Evolutionary conservation across 2,329 filamentous ascomycete genomes (phyloP), one percentile per base, ranked within the genome.

Genomic region (Xylaria sp.): DNA sequence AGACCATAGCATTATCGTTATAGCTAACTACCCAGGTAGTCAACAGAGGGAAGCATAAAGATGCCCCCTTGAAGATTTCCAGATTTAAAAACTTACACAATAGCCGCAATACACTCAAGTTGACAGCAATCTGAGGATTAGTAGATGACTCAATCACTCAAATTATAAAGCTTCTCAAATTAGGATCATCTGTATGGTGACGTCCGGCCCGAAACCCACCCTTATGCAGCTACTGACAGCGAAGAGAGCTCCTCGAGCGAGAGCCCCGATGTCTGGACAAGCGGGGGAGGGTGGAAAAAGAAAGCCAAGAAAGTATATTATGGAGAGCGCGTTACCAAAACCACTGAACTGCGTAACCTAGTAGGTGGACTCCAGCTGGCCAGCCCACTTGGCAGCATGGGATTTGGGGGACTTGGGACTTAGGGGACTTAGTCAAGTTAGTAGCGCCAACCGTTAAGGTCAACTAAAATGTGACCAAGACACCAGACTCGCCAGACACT

Each of bases 131-230:
- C 13, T 36, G 6, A 13, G 38, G 20, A 26, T 26, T 23, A 20
- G 2, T 13, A 40, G 11, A 38, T 7, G 13, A 38, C 10, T 51
- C 38, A 44, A 49, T 13, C 31, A 15, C 23, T 51, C 56, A 49
- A 57, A 51, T 33, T 42, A 38, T 23, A 11, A 44, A 3, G 48
- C 36, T 40, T 48, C 48, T 36, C 54, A 66, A 54, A 69, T 69
- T 66, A 31, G 54, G 63, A 66, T 66, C 63, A 66, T 59, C 63
- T 63, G 3, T 33, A 59, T 38, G 58, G 53, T 63, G 40, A 66
- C 53, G 17, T 26, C 63, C 63, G 67, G 67, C 46, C 67, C 63
- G 63, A 63, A 56, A 58, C 28, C 63, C 63, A 69, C 59, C n/a
- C 38, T 59, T 26, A 28, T 46, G 59, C 54, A 56, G 46, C 38